phyloP scores from a whole-genome alignment of 352 stramenopile genomes.

The Pythium aquatile region DNA sequence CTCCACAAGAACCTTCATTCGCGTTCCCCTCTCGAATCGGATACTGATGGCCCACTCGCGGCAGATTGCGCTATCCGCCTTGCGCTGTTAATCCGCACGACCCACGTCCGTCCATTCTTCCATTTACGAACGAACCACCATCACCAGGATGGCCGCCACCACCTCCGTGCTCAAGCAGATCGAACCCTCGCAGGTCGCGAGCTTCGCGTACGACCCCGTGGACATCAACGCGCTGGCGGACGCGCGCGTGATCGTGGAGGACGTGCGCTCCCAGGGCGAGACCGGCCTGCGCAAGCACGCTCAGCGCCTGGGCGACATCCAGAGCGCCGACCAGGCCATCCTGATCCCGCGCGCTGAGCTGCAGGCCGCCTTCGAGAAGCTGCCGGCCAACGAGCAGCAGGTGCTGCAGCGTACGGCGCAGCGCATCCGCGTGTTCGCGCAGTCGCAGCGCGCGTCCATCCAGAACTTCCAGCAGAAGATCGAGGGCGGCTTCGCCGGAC shows the following conservation, averaged over 20 bases:
- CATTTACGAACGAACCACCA: background rate
- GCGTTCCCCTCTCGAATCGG: background rate
- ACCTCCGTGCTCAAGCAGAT: constrained; percentile 66
- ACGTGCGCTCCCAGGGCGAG: constrained; percentile 50
- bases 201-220: constrained; percentile 81
- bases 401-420: constrained; percentile 88
- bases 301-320: constrained; percentile 63
- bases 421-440: constrained; percentile 92
- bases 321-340: constrained; percentile 36
- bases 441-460: constrained; percentile 91
- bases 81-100: background rate
- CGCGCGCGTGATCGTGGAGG: constrained; percentile 65
- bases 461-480: constrained; percentile 93
- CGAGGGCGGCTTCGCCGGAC: constrained; percentile 93
- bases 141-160: constrained; percentile 27
- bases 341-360: constrained; percentile 66
- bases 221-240: constrained; percentile 60
- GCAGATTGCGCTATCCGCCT: background rate
- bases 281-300: constrained; percentile 56
- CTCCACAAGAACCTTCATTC: constrained; percentile 1
- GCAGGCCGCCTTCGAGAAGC: constrained; percentile 78
- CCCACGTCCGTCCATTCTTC: background rate
- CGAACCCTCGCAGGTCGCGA: constrained; percentile 55
- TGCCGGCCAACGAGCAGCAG: constrained; percentile 65
- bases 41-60: background rate